Evolutionary conservation across 805 yeast genomes (phyloP).

Genomic region (Saturnispora hagleri): DNA sequence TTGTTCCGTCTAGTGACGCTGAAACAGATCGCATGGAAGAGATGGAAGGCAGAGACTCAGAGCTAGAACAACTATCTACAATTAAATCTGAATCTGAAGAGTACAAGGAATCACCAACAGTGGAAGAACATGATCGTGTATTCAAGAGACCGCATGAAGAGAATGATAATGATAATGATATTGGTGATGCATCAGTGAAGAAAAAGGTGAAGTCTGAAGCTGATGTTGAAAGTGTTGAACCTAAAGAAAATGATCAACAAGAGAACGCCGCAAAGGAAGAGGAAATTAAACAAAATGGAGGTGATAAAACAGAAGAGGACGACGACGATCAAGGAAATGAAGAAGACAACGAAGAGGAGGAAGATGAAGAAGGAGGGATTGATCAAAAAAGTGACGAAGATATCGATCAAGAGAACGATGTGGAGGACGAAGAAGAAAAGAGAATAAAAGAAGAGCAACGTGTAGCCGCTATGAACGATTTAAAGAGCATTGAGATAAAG

Average conservation of each 20-base stretch:
- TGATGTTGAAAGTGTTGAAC: constrained; percentile 11
- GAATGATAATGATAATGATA: not conserved
- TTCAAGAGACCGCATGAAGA: constrained; percentile 2
- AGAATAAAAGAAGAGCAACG: constrained; percentile 32
- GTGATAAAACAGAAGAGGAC: constrained; percentile 5
- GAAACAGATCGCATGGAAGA: constrained; percentile 82
- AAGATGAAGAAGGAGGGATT: constrained; percentile 12
- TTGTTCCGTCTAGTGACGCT: constrained; percentile 55
- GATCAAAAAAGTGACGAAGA: constrained; percentile 21
- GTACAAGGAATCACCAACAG: not conserved
- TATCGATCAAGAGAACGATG: constrained; percentile 17
- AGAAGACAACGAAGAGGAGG: constrained; percentile 17
- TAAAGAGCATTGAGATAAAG: constrained; percentile 73
- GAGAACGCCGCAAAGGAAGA: constrained; percentile 14
- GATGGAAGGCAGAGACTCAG: constrained; percentile 43
- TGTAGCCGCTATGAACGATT: constrained; percentile 56
- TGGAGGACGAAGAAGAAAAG: constrained; percentile 10
- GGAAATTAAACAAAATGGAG: constrained; percentile 2
- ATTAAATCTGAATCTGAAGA: constrained; percentile 1
- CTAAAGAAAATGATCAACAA: constrained; percentile 15
- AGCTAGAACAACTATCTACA: constrained; percentile 29
- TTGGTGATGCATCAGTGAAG: not conserved
- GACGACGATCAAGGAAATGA: constrained; percentile 11
- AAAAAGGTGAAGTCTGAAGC: constrained; percentile 9
- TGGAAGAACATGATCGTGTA: not conserved